Percentiles rank a stretch among this genome's conserved stretches.
phyloP scores from a whole-genome alignment of 805 yeast species.

The Kodamaea jinghongensis region DNA sequence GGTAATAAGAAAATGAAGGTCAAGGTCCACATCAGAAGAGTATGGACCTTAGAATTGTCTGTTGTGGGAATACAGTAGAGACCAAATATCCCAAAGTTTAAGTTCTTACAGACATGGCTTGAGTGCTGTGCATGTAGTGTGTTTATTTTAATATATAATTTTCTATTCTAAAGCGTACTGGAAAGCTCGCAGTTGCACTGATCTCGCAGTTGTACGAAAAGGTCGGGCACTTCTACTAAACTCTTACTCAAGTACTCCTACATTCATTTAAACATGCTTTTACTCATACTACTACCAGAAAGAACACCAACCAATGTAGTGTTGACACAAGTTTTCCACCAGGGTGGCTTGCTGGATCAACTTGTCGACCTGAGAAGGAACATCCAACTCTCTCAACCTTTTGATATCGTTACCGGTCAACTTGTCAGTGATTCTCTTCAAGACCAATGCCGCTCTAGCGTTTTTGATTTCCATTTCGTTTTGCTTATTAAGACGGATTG shows the following conservation, averaged over 20 bases:
- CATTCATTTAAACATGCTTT: no score
- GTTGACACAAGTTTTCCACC: conserved; percentile 93
- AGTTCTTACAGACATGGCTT: no score
- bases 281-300: conserved; percentile 63
- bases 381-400: conserved; percentile 65
- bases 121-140: no score
- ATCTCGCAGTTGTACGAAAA: no score
- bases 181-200: no score
- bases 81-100: no score
- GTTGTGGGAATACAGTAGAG: conserved; percentile 75
- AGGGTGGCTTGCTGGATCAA: conserved; percentile 95
- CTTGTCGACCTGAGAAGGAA: conserved; percentile 88
- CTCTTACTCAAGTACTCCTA: no score
- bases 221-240: no score
- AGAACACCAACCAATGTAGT: conserved; percentile 98
- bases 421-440: conserved; percentile 88
- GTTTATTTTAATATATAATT: no score
- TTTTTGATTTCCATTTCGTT: conserved; percentile 73
- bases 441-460: conserved; percentile 86
- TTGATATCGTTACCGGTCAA: conserved; percentile 91
- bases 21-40: conserved; percentile 83
- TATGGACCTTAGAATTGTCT: conserved; percentile 93
- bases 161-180: no score
- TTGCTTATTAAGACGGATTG: conserved; percentile 63
- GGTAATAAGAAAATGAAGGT: conserved; percentile 35